A percentile compares a stretch with the other conserved stretches of the same genome.
phyloP scores from a whole-genome alignment of 345 rosid species.

The Capsella bursapastoris region DNA sequence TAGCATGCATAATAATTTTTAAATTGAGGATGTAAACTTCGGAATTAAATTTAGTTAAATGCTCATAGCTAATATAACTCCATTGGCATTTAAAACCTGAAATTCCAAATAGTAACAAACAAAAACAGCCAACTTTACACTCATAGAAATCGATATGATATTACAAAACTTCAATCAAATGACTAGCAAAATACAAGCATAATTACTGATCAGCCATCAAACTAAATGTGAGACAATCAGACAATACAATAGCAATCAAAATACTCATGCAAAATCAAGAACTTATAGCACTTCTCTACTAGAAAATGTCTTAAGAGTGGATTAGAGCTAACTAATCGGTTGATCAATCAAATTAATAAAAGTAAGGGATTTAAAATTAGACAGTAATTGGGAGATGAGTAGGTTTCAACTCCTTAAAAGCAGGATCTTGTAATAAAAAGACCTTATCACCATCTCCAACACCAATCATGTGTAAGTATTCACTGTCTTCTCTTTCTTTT shows the following conservation, averaged over 20 bases:
- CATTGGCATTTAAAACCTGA: neutral
- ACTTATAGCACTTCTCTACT: conserved; percentile 3
- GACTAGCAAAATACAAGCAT: neutral
- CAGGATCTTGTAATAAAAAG: conserved; percentile 84
- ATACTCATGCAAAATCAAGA: conserved; percentile 8
- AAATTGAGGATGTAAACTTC: neutral
- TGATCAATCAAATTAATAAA: conserved; percentile 7
- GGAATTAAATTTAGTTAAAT: neutral
- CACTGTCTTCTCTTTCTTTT: conserved; percentile 84
- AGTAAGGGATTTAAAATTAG: conserved; percentile 7
- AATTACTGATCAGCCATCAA: conserved; percentile 18
- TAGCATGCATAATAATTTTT: neutral
- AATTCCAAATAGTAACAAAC: too few species aligned
- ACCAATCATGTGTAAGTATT: conserved; percentile 90
- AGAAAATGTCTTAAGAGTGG: neutral
- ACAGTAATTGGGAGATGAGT: conserved; percentile 47
- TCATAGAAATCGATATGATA: neutral
- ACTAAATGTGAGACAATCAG: conserved; percentile 21
- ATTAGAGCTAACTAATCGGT: conserved; percentile 30
- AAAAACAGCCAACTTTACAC: too few species aligned
- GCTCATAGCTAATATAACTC: neutral
- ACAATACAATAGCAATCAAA: conserved; percentile 1
- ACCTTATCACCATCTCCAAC: conserved; percentile 86
- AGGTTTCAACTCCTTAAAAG: conserved; percentile 74
- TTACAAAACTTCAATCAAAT: conserved; percentile 1